Evolutionary conservation across 345 rosid species (phyloP), one percentile per base, ranked within the genome.

Genomic region (Brassica incana): DNA sequence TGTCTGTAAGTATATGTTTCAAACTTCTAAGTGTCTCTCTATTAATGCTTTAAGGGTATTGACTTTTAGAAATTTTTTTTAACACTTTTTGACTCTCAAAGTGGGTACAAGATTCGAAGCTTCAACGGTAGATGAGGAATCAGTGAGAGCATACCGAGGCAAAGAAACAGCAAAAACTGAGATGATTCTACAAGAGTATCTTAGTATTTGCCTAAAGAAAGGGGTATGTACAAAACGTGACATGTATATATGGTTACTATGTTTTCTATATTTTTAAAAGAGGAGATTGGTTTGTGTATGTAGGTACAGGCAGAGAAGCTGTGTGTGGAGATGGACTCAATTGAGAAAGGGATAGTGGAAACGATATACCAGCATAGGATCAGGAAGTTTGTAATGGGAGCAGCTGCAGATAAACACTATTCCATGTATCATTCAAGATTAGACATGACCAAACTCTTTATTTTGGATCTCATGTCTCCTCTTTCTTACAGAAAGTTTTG

Each of bases 321-420:
- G 25, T 75, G 54, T 66, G 56, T 69, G 16, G 93, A 87, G 68
- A 83, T 68, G 77, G 87, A 83, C 29, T 77, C 82, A 62, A 48
- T 88, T 8, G 97, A 94, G 82, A 84, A 88, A 81, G 97, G 98
- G 30, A 87, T 92, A 69, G 75, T 92, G 67, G 85, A 89, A 65
- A 81, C 84, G 9, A 85, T 94, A 61, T 67, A 82, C n/a, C 58
- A 18, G 62, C 69, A 86, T 75, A 82, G 86, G 60, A 88, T 94
- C 43, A 84, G 78, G 81, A 86, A 88, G 85, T 87, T 94, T 73
- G 95, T 90, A 4, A 92, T 94, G 94, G 97, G 97, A 83, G 94
- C 92, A 61, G 97, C 97, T 73, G 85, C 89, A 9, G 88, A 92
- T 84, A 88, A 82, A 77, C 88, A 87, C 64, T 85, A 79, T 82